These are phyloP conservation scores for Penicillium manginii DNA, from an alignment of 495 filamentous ascomycete species.

Conservation along the genomic window DNA sequence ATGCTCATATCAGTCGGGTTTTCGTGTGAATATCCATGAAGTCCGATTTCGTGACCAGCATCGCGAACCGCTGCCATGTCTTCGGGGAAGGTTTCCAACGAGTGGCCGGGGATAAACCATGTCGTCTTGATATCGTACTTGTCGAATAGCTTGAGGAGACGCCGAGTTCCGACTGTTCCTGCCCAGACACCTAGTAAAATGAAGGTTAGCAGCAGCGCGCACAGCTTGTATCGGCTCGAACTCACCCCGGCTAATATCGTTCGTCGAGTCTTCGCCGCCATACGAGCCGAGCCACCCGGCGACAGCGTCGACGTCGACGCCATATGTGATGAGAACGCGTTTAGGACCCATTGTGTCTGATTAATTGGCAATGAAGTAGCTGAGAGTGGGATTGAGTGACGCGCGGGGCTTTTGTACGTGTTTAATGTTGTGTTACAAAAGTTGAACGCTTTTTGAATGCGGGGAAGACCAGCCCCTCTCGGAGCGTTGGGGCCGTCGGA, in stretches of 20 bases:
- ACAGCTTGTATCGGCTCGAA: not conserved
- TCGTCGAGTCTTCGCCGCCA: conserved; percentile 67
- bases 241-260: conserved; percentile 64
- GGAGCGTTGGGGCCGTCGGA: conserved; percentile 14
- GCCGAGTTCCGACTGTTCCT: conserved; percentile 69
- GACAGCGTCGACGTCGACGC: conserved; percentile 70
- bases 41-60: conserved; percentile 76
- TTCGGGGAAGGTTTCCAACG: conserved; percentile 76
- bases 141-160: conserved; percentile 72
- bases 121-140: conserved; percentile 82
- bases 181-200: conserved; percentile 62
- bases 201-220: not conserved
- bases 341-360: conserved; percentile 39
- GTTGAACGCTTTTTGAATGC: conserved; percentile 8
- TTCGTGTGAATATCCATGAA: conserved; percentile 77
- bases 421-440: not conserved
- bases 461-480: conserved; percentile 23
- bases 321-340: conserved; percentile 57
- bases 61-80: conserved; percentile 74
- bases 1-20: conserved; percentile 75
- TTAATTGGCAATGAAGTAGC: not conserved
- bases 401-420: conserved; percentile 6
- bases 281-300: conserved; percentile 74
- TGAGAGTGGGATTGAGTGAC: not conserved
- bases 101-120: conserved; percentile 84